These are phyloP conservation scores for Umbelopsis sp. DNA, from an alignment of 371 early-diverging fungal genomes.

Conservation along the genomic window DNA sequence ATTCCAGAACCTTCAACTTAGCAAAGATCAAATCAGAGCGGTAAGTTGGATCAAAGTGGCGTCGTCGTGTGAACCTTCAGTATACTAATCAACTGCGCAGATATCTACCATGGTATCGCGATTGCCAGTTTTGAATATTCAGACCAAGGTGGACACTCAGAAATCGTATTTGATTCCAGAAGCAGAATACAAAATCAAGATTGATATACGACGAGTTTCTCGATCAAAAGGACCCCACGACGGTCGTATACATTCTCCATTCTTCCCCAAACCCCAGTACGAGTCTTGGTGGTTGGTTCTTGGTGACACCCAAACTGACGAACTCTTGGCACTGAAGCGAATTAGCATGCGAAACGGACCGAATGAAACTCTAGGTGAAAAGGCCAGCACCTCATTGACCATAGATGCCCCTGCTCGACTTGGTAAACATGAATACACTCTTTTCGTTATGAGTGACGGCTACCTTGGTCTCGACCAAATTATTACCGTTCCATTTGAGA, in stretches of 20 bases:
- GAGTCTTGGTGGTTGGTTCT: slow-evolving; percentile 92
- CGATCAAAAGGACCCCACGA: slow-evolving; percentile 50
- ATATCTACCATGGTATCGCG: slow-evolving; percentile 58
- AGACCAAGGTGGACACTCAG: slow-evolving; percentile 38
- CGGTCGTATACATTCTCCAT: slow-evolving; percentile 70
- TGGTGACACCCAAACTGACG: slow-evolving; percentile 66
- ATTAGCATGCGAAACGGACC: slow-evolving; percentile 69
- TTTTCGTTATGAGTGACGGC: slow-evolving; percentile 78
- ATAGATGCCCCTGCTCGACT: slow-evolving; percentile 71
- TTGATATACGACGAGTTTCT: slow-evolving; percentile 45
- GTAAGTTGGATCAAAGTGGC: slow-evolving; percentile 22
- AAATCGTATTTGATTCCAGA: slow-evolving; percentile 51
- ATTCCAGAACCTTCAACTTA: slow-evolving; percentile 52
- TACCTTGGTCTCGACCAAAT: slow-evolving; percentile 82
- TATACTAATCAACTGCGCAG: slow-evolving; percentile 27
- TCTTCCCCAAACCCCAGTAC: slow-evolving; percentile 88
- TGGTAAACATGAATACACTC: slow-evolving; percentile 62
- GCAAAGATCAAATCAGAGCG: slow-evolving; percentile 37
- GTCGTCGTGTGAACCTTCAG: too few species aligned
- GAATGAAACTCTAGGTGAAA: slow-evolving; percentile 47
- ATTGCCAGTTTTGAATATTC: slow-evolving; percentile 64
- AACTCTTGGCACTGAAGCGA: slow-evolving; percentile 78
- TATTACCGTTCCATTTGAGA: slow-evolving; percentile 58
- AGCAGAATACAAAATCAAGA: slow-evolving; percentile 52
- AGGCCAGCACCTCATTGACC: slow-evolving; percentile 44